Evolutionary conservation across 208 protist genomes (phyloP).

Genomic region (Angomonas ambiguus): DNA sequence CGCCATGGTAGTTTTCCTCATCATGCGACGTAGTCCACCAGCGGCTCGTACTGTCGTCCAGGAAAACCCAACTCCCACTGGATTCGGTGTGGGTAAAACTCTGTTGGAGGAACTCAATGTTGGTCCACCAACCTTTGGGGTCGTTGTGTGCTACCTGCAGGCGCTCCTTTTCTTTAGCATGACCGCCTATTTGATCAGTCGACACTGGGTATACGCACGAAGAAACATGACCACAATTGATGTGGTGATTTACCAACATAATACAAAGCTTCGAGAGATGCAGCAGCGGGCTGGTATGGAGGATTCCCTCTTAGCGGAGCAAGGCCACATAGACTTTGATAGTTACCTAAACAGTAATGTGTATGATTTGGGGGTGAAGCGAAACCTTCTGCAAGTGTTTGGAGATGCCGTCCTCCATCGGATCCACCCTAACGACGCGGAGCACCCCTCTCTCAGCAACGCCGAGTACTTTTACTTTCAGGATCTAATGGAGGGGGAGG

Average conservation of each 20-base stretch:
- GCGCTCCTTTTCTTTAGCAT: conserved; percentile 68
- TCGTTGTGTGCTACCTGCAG: conserved; percentile 69
- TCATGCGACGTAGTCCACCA: not conserved
- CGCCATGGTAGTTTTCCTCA: conserved; percentile 25
- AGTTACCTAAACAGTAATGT: conserved; percentile 38
- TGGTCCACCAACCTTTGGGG: conserved; percentile 65
- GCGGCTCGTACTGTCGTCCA: not conserved
- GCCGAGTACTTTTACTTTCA: conserved; percentile 30
- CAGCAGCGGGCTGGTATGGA: not conserved
- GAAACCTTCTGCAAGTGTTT: conserved; percentile 81
- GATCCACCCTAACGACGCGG: too few species aligned
- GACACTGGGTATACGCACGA: conserved; percentile 65
- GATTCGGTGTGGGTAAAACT: conserved; percentile 22
- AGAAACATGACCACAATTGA: conserved; percentile 86
- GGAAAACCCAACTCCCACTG: not conserved
- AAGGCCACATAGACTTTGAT: not conserved
- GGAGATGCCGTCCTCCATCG: conserved; percentile 50
- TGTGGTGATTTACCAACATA: conserved; percentile 67
- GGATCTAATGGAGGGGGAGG: conserved; percentile 50
- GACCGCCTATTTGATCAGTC: conserved; percentile 51
- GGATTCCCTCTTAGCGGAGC: not conserved
- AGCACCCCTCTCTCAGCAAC: too few species aligned
- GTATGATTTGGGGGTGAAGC: conserved; percentile 75
- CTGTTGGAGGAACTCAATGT: conserved; percentile 50
- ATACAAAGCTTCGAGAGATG: conserved; percentile 7